Evolutionary conservation across 1,139 yeast species (phyloP), one percentile per base, ranked within the genome.

Genomic region (Blastobotrys malaysiensis): DNA sequence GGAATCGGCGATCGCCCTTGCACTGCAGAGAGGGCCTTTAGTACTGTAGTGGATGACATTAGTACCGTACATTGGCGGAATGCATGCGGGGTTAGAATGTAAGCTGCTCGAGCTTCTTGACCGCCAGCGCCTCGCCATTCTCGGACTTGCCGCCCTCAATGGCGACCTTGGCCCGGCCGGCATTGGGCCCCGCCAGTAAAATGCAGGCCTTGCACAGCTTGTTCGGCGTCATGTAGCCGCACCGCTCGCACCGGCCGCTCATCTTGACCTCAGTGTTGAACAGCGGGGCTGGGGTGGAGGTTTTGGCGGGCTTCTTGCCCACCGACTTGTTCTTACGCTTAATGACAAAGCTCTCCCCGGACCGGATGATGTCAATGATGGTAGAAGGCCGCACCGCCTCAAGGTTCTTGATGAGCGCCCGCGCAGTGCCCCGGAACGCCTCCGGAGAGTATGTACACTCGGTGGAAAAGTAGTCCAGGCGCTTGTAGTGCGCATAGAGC

Each of bases 361-460:
- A 87, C 63, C 88, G 86, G 46, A 95, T 95, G 54, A 93, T 88
- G 72, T 95, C 99, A 71, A 93, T 83, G 56, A 95, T 93, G 65
- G 97, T 87, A 26, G 95, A 85, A 4, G 99, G 97, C 63, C 98
- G 78, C 1, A 91, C 83, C 1, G 95, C 82, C 66, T 93, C 99
- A 54, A 95, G 74, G 57, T 90, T 88, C 69, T 93, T 93, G 75
- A 95, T 82, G 44, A 93, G 76, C 55, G 90, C 93, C 64, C 99
- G 79, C 0, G 99, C 97, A 0, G 99, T 95, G 9, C 99, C 99
- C 62, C 99, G 77, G 67, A 95, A 95, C 0, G 99, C 98, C 69
- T 95, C 99, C 0, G 99, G 98, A 0, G 99, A 96, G 72, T 95
- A 95, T 0, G 97, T 85, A 70, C 99, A 95, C 66, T 95, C 99